phyloP scores from a whole-genome alignment of 176 grass and related monocot species.

The Aegilops tauschii region DNA sequence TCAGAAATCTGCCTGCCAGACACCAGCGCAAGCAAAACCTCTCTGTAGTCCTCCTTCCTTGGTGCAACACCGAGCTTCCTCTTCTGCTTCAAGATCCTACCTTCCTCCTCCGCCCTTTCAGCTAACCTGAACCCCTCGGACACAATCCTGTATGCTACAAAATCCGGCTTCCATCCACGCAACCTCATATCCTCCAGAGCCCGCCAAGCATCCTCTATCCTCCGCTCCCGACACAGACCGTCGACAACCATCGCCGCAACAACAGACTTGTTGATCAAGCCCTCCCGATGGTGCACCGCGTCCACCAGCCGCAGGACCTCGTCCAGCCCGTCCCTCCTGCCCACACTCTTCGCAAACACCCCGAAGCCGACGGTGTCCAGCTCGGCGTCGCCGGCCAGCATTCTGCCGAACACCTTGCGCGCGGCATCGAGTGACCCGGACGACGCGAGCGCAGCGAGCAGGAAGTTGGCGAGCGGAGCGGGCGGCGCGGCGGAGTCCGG shows the following conservation, averaged over 20 bases:
- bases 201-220: constrained; percentile 67
- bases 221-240: constrained; percentile 47
- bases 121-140: constrained; percentile 55
- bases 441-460: constrained; percentile 42
- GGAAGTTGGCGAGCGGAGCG: constrained; percentile 45
- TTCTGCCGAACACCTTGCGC: constrained; percentile 63
- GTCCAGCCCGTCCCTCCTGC: constrained; percentile 26
- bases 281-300: background rate
- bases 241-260: constrained; percentile 51
- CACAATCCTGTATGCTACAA: constrained; percentile 79
- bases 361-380: constrained; percentile 62
- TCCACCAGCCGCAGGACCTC: constrained; percentile 41
- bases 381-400: constrained; percentile 25
- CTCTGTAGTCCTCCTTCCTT: constrained; percentile 60
- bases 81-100: constrained; percentile 79
- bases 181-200: constrained; percentile 57
- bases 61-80: constrained; percentile 81
- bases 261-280: constrained; percentile 48
- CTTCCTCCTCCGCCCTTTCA: constrained; percentile 52
- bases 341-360: constrained; percentile 47
- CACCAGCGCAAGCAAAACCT: constrained; percentile 54
- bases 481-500: constrained; percentile 24
- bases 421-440: constrained; percentile 40
- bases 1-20: constrained; percentile 51
- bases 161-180: constrained; percentile 70